phyloP scores from a whole-genome alignment of 2,329 filamentous ascomycete species.

The Didymella arachidicola region DNA sequence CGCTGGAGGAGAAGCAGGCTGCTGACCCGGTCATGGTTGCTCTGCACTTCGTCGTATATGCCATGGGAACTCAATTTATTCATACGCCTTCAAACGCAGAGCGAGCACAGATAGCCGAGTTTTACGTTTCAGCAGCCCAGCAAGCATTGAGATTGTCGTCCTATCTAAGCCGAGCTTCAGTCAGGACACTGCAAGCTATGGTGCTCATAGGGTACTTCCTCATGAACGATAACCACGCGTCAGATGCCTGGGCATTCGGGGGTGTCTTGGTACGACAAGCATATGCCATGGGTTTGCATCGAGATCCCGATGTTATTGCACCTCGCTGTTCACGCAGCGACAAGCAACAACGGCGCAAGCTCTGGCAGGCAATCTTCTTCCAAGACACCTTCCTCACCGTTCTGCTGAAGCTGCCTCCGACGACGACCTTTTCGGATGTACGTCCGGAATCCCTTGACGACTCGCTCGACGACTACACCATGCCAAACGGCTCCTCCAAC shows the following conservation, averaged over 20 bases:
- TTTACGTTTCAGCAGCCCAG: slow-evolving; percentile 81
- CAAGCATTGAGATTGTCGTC: slow-evolving; percentile 78
- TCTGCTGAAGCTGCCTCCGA: slow-evolving; percentile 77
- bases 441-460: slow-evolving; percentile 76
- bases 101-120: slow-evolving; percentile 78
- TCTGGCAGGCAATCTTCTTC: slow-evolving; percentile 82
- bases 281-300: slow-evolving; percentile 81
- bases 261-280: slow-evolving; percentile 79
- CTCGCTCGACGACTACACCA: slow-evolving; percentile 69
- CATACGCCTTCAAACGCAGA: slow-evolving; percentile 64
- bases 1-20: slow-evolving; percentile 63
- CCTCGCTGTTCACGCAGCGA: slow-evolving; percentile 73
- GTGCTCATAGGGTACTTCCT: slow-evolving; percentile 83
- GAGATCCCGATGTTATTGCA: slow-evolving; percentile 76
- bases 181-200: slow-evolving; percentile 80
- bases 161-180: slow-evolving; percentile 76
- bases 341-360: slow-evolving; percentile 78
- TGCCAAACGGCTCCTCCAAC: slow-evolving; percentile 63
- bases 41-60: slow-evolving; percentile 78
- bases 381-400: slow-evolving; percentile 85
- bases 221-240: slow-evolving; percentile 85
- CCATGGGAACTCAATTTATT: slow-evolving; percentile 80
- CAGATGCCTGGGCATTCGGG: slow-evolving; percentile 82
- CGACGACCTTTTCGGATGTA: slow-evolving; percentile 80
- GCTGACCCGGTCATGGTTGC: slow-evolving; percentile 74